Base-by-base conservation (phyloP, 768 basidiomycete genomes). In the Macrolepiota dolichaula region DNA sequence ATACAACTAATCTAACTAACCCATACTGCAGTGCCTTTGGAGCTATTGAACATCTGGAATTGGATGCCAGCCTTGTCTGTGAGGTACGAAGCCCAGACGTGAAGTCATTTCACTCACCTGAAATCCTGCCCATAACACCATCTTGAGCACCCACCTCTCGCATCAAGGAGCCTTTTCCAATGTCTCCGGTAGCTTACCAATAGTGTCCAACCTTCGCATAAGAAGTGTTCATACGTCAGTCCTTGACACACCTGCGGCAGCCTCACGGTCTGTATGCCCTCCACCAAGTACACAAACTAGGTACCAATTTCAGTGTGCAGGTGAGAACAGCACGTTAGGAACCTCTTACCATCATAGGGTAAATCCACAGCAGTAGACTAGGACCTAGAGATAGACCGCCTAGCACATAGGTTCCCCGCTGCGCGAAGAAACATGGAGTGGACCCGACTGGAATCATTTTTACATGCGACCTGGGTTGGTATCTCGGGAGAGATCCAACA, bases 261-360 rank as follows among this genome's bases (percentile, higher is more conserved):
- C 94, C 70, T 96, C 94, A 67, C 92, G 94, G 1, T 94, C 94
- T 32, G 94, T 94, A 77, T 96, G 94, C 2, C 94, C 94, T 3
- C 90, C 94, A 27, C 94, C 94, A 65, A 96, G 91, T 32, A 96
- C 81, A 66, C 92, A 92, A 0, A 94, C 92, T 83, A 29, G 37
- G n/a, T 2, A 17, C 6, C 10, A 6, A 9, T n/a, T 4, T 6
- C 22, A 36, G 44, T 38, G 15, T 10, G 15, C 44, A 19, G 15
- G 17, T n/a, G 38, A 51, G 40, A 19, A 22, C 2, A 22, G n/a
- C 1, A 17, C 36, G 17, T 10, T 27, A 7, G 24, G n/a, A 7
- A 11, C 5, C 13, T 49, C 61, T 32, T 19, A 64, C 65, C 66
- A 54, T 63, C 63, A 49, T 63, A 63, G n/a, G 46, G 24, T 27